phyloP scores from a whole-genome alignment of 257 asterid species.

The Nicotiana sylvestris region DNA sequence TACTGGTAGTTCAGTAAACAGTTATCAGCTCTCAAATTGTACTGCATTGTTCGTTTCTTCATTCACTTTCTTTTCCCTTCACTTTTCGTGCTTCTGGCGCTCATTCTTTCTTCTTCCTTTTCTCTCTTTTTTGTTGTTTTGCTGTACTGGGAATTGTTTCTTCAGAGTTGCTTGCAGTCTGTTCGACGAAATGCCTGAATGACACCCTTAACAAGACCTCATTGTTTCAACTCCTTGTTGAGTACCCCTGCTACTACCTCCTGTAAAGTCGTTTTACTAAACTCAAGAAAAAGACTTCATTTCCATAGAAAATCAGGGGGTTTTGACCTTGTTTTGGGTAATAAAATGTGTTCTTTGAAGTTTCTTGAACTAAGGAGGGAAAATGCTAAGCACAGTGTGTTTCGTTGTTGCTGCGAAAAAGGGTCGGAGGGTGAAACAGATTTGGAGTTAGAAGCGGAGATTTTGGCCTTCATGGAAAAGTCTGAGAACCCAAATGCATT shows the following conservation, averaged over 20 bases:
- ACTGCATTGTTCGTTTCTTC: slow-evolving; percentile 48
- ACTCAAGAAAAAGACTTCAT: slow-evolving; percentile 18
- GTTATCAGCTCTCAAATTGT: not conserved
- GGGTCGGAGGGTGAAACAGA: slow-evolving; percentile 50
- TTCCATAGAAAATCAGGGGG: not conserved
- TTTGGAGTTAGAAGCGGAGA: slow-evolving; percentile 61
- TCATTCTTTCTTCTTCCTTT: not conserved
- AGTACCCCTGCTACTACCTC: slow-evolving; percentile 18
- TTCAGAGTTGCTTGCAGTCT: not conserved
- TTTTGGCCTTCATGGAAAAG: slow-evolving; percentile 77
- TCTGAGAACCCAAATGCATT: slow-evolving; percentile 66
- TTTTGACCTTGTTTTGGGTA: not conserved
- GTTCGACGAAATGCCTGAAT: slow-evolving; percentile 83
- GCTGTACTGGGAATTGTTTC: not conserved
- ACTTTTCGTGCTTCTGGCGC: not conserved
- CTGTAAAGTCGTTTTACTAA: slow-evolving; percentile 1
- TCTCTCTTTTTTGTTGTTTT: not conserved
- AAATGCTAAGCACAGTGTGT: not conserved
- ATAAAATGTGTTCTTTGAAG: slow-evolving; percentile 21
- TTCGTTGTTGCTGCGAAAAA: slow-evolving; percentile 46
- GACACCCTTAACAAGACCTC: slow-evolving; percentile 27
- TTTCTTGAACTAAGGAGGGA: slow-evolving; percentile 24
- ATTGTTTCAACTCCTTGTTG: slow-evolving; percentile 19
- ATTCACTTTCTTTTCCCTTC: not conserved
- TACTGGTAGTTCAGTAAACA: not conserved